A percentile compares a stretch with the other conserved stretches of the same genome.
Evolutionary conservation across 768 basidiomycete species (phyloP).

Genomic region (Ramaria rubella): DNA sequence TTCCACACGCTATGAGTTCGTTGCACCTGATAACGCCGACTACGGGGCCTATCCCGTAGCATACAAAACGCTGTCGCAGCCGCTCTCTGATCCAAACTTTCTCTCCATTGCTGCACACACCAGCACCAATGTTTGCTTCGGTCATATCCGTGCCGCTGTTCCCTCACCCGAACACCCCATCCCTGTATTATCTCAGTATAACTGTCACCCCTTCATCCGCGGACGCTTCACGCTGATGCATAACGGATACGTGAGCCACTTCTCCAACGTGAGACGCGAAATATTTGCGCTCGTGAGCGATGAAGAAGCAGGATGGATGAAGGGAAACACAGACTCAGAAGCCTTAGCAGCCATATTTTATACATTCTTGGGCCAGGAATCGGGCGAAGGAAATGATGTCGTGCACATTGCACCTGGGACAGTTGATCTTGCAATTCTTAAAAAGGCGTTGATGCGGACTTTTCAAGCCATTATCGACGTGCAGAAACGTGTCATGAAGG

Average conservation of each 20-base stretch:
- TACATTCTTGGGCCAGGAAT: conserved; percentile 20
- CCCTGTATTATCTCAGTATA: neutral
- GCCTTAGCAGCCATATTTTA: conserved; percentile 27
- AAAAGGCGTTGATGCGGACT: conserved; percentile 19
- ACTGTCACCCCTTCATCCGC: too few species aligned
- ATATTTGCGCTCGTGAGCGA: too few species aligned
- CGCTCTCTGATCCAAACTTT: neutral
- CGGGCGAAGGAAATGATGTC: conserved; percentile 12
- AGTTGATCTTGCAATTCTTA: conserved; percentile 22
- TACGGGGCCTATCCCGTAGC: too few species aligned
- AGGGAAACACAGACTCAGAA: too few species aligned
- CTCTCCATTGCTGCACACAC: too few species aligned
- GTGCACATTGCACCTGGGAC: conserved; percentile 20
- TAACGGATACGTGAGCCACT: too few species aligned
- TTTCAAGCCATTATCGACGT: conserved; percentile 21
- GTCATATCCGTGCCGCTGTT: conserved; percentile 27
- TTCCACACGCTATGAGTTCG: neutral
- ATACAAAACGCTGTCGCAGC: too few species aligned
- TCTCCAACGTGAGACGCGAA: too few species aligned
- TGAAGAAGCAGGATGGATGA: too few species aligned
- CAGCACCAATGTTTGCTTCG: conserved; percentile 12
- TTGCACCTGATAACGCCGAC: too few species aligned
- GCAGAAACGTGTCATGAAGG: conserved; percentile 17
- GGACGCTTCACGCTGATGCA: too few species aligned
- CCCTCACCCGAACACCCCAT: neutral